A percentile compares a stretch with the other conserved stretches of the same genome.
Evolutionary conservation across 2,329 filamentous ascomycete species (phyloP).

Genomic region (Colletotrichum sp.): DNA sequence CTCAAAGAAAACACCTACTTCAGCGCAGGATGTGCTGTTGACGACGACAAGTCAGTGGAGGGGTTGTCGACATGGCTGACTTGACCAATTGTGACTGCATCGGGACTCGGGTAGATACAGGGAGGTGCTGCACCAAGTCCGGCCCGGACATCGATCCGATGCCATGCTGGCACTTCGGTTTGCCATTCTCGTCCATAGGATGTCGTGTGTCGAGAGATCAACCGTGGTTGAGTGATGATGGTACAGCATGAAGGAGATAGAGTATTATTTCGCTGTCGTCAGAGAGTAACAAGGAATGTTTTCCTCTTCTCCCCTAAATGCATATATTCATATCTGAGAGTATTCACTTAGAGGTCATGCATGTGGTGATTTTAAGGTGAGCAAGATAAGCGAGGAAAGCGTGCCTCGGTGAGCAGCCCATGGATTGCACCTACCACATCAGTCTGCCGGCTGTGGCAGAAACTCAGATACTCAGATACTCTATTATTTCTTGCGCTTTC

Average conservation of each 20-base stretch:
- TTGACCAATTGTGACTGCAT: conserved; percentile 7
- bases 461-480: background rate
- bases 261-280: background rate
- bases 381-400: background rate
- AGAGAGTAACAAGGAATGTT: background rate
- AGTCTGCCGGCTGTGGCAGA: background rate
- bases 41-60: background rate
- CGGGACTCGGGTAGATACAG: conserved; percentile 2
- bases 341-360: background rate
- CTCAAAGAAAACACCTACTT: background rate
- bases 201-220: background rate
- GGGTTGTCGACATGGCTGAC: background rate
- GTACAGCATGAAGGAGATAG: background rate
- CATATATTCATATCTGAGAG: background rate
- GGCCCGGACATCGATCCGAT: background rate
- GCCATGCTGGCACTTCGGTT: background rate
- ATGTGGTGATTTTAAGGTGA: background rate
- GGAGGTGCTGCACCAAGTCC: background rate
- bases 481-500: background rate
- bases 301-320: background rate
- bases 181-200: background rate
- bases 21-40: background rate
- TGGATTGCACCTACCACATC: background rate
- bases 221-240: background rate
- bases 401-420: background rate